phyloP scores from a whole-genome alignment of 768 basidiomycete genomes.

The Mycena pura region DNA sequence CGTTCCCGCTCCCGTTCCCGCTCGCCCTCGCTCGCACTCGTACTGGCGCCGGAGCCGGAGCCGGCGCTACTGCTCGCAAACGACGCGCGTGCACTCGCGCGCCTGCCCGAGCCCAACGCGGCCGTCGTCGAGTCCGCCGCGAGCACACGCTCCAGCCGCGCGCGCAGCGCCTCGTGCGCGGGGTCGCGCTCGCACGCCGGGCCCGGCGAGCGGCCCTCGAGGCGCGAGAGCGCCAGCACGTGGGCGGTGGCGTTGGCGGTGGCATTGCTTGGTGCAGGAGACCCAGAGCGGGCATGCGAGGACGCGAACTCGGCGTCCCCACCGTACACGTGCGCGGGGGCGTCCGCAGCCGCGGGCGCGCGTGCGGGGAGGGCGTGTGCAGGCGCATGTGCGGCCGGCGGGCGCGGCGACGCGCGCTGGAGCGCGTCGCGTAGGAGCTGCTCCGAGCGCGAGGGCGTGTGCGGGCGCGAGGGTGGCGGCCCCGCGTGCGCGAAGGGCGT shows the following conservation, averaged over 20 bases:
- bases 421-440: slow-evolving; percentile 22
- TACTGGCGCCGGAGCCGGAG: background rate
- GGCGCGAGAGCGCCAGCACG: slow-evolving; percentile 13
- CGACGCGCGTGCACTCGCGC: slow-evolving; percentile 8
- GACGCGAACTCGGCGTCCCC: slow-evolving; percentile 17
- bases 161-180: slow-evolving; percentile 61
- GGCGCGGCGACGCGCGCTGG: background rate
- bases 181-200: slow-evolving; percentile 41
- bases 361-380: too few relatives aligned
- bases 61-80: too few relatives aligned
- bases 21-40: background rate
- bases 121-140: background rate
- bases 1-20: background rate
- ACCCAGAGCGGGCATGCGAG: background rate
- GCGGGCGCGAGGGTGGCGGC: slow-evolving; percentile 35
- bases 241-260: background rate
- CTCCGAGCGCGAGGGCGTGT: slow-evolving; percentile 31
- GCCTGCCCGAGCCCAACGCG: slow-evolving; percentile 26
- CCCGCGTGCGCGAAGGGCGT: background rate
- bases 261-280: too few relatives aligned
- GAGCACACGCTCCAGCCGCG: slow-evolving; percentile 60
- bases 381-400: too few relatives aligned
- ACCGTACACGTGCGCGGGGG: slow-evolving; percentile 2
- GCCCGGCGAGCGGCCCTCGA: slow-evolving; percentile 6
- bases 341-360: too few relatives aligned